phyloP scores from a whole-genome alignment of 169 alveolate species.

The Cystoisospora suis region DNA sequence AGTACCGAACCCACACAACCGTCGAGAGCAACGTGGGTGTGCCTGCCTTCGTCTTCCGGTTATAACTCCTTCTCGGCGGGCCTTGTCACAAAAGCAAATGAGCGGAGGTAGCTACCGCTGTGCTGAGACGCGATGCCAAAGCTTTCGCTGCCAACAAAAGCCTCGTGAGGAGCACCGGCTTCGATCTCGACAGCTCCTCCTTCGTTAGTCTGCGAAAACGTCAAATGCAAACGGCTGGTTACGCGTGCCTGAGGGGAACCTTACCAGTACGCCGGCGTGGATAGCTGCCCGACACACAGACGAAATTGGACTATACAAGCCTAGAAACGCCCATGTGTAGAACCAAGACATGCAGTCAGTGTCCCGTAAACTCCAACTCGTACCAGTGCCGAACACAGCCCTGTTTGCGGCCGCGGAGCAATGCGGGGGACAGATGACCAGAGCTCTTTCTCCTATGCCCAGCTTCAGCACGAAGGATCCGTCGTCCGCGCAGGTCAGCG shows the following conservation, averaged over 20 bases:
- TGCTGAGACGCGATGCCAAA: constrained; percentile 30
- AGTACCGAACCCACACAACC: too few species aligned
- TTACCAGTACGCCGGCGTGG: constrained; percentile 70
- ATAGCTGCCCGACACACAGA: constrained; percentile 90
- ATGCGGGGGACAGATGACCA: constrained; percentile 81
- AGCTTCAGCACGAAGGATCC: constrained; percentile 76
- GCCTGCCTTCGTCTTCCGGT: too few species aligned
- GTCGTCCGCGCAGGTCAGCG: constrained; percentile 76
- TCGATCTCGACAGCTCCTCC: constrained; percentile 69
- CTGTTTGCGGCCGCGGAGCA: constrained; percentile 70
- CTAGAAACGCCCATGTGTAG: constrained; percentile 71
- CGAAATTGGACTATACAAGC: constrained; percentile 84
- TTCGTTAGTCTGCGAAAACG: constrained; percentile 29
- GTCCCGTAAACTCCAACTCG: constrained; percentile 64
- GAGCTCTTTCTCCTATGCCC: constrained; percentile 77
- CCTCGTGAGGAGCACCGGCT: constrained; percentile 26
- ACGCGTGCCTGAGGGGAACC: not conserved
- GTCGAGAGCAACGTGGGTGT: too few species aligned
- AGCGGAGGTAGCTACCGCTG: constrained; percentile 52
- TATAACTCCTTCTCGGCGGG: not conserved
- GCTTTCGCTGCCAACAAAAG: constrained; percentile 51
- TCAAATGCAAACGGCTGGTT: too few species aligned
- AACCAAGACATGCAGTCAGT: constrained; percentile 69
- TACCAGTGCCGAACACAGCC: constrained; percentile 59
- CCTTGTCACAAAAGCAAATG: constrained; percentile 16